A percentile compares a stretch with the other conserved stretches of the same genome.
phyloP scores from a whole-genome alignment of 495 filamentous ascomycete genomes.

The Tuber aestivum region DNA sequence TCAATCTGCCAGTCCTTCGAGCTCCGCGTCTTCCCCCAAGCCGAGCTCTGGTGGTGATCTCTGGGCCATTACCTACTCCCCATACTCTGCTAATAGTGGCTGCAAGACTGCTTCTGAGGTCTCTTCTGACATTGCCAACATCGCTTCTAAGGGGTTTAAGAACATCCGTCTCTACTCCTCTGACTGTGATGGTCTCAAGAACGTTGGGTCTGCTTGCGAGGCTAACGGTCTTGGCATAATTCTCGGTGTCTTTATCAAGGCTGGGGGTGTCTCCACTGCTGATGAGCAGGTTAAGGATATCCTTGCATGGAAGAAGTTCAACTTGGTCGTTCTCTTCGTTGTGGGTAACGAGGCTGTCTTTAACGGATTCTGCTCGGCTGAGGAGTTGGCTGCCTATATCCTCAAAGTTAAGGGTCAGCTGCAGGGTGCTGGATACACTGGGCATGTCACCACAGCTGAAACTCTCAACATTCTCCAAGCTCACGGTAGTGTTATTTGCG shows the following conservation, averaged over 20 bases:
- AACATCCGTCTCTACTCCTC: conserved; percentile 84
- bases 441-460: conserved; percentile 78
- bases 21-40: conserved; percentile 22
- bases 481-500: conserved; percentile 58
- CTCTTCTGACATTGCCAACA: conserved; percentile 58
- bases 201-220: conserved; percentile 60
- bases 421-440: conserved; percentile 60
- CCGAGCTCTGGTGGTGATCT: conserved; percentile 44
- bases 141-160: conserved; percentile 68
- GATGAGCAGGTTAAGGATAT: conserved; percentile 66
- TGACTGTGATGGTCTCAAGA: conserved; percentile 75
- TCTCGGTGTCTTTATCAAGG: conserved; percentile 75
- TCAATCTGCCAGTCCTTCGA: conserved; percentile 9
- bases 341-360: conserved; percentile 87
- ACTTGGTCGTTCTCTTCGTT: conserved; percentile 68
- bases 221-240: conserved; percentile 67
- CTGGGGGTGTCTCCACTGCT: conserved; percentile 52
- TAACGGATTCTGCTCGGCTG: conserved; percentile 57
- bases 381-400: conserved; percentile 65
- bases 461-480: conserved; percentile 63
- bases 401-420: conserved; percentile 48
- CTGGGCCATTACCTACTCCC: conserved; percentile 91
- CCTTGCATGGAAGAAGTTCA: conserved; percentile 67
- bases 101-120: conserved; percentile 67
- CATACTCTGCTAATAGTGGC: conserved; percentile 54